These are phyloP conservation scores for Cyclotella atomus DNA, from an alignment of 108 stramenopile species.

Conservation along the genomic window DNA sequence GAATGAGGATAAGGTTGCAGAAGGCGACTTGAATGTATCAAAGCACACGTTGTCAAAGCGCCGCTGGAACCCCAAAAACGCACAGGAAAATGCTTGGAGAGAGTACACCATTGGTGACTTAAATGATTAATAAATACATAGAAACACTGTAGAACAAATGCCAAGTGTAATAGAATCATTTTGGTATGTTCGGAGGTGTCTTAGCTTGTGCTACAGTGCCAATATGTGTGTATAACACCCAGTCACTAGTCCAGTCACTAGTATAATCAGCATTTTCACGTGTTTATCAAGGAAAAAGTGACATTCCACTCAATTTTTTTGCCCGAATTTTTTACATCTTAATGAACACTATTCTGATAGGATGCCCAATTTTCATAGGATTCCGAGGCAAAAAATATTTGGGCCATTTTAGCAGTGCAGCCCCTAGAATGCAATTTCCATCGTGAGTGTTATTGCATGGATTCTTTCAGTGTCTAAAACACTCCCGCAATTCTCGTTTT, in stretches of 20 bases:
- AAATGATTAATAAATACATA: not conserved
- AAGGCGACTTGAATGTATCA: not conserved
- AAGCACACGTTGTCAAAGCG: not conserved
- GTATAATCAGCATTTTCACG: not conserved
- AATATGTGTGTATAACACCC: not conserved
- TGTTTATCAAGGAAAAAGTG: not conserved
- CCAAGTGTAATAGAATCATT: no score
- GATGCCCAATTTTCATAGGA: not conserved
- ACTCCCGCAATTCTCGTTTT: no score
- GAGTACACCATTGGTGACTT: not conserved
- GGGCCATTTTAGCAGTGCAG: not conserved
- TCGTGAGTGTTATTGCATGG: no score
- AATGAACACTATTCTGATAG: not conserved
- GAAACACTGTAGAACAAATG: not conserved
- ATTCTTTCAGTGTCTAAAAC: no score
- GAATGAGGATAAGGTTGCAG: not conserved
- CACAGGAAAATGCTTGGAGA: not conserved
- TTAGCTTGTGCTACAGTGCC: not conserved
- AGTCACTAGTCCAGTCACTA: slow-evolving; percentile 16
- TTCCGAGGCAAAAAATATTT: not conserved
- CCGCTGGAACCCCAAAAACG: not conserved
- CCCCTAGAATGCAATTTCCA: no score
- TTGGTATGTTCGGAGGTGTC: not conserved
- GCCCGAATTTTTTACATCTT: not conserved
- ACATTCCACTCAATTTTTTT: not conserved